Evolutionary conservation across 768 basidiomycete species (phyloP).

Genomic region (Krasilnikovozyma curviuscula): DNA sequence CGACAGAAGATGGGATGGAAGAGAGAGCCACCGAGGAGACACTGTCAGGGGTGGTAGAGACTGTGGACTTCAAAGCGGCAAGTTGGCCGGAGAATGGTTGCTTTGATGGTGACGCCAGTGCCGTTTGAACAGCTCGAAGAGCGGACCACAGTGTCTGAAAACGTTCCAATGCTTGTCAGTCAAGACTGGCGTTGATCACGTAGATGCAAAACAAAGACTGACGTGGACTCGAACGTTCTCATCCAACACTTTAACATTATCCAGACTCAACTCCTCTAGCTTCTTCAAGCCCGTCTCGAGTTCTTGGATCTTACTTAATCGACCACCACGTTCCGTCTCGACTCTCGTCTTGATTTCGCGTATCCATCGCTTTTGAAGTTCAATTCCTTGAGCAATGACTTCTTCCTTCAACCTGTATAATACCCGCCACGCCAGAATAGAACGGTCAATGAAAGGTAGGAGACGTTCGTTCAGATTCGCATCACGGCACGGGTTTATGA

Average conservation of each 20-base stretch:
- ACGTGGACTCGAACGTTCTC: conserved; percentile 48
- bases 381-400: conserved; percentile 88
- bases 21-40: conserved; percentile 45
- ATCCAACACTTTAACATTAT: conserved; percentile 62
- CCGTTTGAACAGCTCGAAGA: conserved; percentile 54
- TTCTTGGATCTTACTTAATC: conserved; percentile 83
- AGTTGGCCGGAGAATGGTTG: conserved; percentile 81
- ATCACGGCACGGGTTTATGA: not conserved
- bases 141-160: conserved; percentile 85
- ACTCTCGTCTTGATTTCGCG: conserved; percentile 88
- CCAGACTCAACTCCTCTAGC: conserved; percentile 72
- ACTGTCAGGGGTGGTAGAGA: conserved; percentile 47
- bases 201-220: not conserved
- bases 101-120: conserved; percentile 45
- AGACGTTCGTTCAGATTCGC: not conserved
- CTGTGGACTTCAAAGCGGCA: conserved; percentile 45
- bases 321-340: conserved; percentile 87
- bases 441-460: not conserved
- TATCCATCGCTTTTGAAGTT: conserved; percentile 91
- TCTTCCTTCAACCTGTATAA: conserved; percentile 62
- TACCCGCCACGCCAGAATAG: not conserved
- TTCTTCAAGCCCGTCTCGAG: conserved; percentile 75
- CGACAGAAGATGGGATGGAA: conserved; percentile 26
- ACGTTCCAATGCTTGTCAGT: conserved; percentile 18
- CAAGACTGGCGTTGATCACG: not conserved